Evolutionary conservation across 2,329 filamentous ascomycete genomes (phyloP), one percentile per base, ranked within the genome.

Genomic region (Phaeosphaeria sp.): DNA sequence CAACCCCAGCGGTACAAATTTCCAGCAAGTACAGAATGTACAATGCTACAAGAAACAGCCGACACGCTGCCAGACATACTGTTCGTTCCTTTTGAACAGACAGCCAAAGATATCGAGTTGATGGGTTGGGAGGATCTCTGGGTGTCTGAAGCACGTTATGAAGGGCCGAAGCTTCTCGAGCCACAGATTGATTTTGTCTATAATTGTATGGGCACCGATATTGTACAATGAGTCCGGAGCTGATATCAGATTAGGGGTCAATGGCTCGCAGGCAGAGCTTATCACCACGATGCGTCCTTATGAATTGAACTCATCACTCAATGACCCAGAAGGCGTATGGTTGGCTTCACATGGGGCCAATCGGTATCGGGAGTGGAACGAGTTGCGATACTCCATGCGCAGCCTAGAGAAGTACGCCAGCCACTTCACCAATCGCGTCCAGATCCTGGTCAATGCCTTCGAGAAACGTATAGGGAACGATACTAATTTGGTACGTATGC

Each of bases 181-280:
- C 73, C 79, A 13, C 79, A 77, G 51, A 79, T 81, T 55, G 78
- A 80, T 60, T 81, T 81, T 62, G 74, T 81, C 10, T 80, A 79
- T 55, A 78, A 77, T 50, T 69, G 70, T 72, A 49, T n/a, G n/a
- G n/a, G n/a, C n/a, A n/a, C n/a, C n/a, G n/a, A n/a, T n/a, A n/a
- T n/a, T n/a, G n/a, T n/a, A n/a, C n/a, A n/a, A n/a, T n/a, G n/a
- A n/a, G n/a, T n/a, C n/a, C n/a, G n/a, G 20, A 6, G 18, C 21
- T 21, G 18, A 52, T 27, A 23, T 7, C 6, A 27, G 17, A 11
- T 15, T 21, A 67, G 79, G 79, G 79, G 77, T 81, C 30, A 81
- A 81, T 58, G 78, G 79, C 15, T 79, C 77, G 2, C 78, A 81
- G 15, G 56, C 65, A 22, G 73, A 75, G 15, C 78, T 81, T 48